A percentile compares a stretch with the other conserved stretches of the same genome.
Conservation (phyloP, 2,329 filamentous ascomycete genomes). For the Cercospora zeae-maydis region DNA sequence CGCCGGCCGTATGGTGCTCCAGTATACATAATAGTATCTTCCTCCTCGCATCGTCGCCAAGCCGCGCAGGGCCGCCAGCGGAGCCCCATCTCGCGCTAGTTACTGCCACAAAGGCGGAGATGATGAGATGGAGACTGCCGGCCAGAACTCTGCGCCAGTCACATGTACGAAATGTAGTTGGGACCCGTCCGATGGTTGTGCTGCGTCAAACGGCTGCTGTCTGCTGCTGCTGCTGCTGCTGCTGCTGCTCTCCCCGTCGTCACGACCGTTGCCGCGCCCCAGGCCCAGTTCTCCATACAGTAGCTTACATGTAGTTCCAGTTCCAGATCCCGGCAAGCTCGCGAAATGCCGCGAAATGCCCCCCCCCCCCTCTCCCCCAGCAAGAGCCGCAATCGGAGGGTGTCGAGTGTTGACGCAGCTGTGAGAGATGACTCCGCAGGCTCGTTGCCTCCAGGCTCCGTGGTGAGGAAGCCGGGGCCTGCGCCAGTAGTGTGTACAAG, state of each 20-base stretch:
- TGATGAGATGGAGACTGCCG: slow-evolving; percentile 4
- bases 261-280: background rate
- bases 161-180: too few species aligned
- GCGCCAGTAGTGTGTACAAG: too few species aligned
- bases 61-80: background rate
- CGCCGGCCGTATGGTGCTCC: background rate
- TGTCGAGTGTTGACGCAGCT: background rate
- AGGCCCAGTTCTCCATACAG: too few species aligned
- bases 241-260: background rate
- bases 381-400: background rate
- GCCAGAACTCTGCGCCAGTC: background rate
- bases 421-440: background rate
- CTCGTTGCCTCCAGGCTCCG: background rate
- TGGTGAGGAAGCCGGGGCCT: too few species aligned
- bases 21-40: too few species aligned
- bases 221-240: too few species aligned
- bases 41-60: background rate
- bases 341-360: too few species aligned
- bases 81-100: slow-evolving; percentile 8
- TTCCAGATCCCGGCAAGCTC: too few species aligned
- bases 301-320: too few species aligned
- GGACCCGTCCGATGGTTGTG: too few species aligned
- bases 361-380: too few species aligned
- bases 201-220: too few species aligned
- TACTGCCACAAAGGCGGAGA: background rate